These are phyloP conservation scores for Didymella exigua DNA, from an alignment of 2,329 filamentous ascomycete species.

Conservation along the genomic window DNA sequence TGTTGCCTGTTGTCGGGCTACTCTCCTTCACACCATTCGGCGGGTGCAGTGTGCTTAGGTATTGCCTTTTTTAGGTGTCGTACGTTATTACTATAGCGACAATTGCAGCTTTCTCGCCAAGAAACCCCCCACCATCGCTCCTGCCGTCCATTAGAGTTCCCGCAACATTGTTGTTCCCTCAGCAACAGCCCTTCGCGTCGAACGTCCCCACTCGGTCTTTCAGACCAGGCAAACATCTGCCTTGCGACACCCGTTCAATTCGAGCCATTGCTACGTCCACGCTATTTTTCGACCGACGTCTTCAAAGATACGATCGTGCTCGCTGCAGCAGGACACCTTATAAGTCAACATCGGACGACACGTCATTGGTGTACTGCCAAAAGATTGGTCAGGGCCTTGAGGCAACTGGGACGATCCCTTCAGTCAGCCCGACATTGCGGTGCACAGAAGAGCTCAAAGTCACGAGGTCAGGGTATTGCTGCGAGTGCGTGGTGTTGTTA, in stretches of 20 bases:
- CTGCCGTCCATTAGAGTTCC: constrained; percentile 23
- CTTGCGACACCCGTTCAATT: constrained; percentile 15
- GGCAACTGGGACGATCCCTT: not conserved
- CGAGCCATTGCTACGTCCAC: not conserved
- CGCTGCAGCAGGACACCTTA: not conserved
- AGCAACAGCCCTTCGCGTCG: constrained; percentile 33
- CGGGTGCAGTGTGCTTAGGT: constrained; percentile 17
- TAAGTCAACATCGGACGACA: not conserved
- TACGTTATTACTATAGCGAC: constrained; percentile 13
- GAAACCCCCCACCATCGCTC: not conserved
- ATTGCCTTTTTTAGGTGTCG: constrained; percentile 19
- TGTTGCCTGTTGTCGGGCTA: constrained; percentile 18
- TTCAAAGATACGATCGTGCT: not conserved
- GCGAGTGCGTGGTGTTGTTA: not conserved
- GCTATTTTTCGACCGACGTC: not conserved
- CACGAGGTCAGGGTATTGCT: not conserved
- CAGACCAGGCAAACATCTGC: constrained; percentile 29
- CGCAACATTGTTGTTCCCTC: constrained; percentile 23
- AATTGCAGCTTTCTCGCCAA: constrained; percentile 18
- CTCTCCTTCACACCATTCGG: constrained; percentile 21
- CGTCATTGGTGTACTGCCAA: not conserved
- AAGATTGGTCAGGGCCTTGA: not conserved
- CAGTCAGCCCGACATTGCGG: not conserved
- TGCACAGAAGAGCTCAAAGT: not conserved
- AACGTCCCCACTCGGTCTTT: constrained; percentile 13